phyloP scores from a whole-genome alignment of 345 rosid species.

The Rubroshorea leprosula region DNA sequence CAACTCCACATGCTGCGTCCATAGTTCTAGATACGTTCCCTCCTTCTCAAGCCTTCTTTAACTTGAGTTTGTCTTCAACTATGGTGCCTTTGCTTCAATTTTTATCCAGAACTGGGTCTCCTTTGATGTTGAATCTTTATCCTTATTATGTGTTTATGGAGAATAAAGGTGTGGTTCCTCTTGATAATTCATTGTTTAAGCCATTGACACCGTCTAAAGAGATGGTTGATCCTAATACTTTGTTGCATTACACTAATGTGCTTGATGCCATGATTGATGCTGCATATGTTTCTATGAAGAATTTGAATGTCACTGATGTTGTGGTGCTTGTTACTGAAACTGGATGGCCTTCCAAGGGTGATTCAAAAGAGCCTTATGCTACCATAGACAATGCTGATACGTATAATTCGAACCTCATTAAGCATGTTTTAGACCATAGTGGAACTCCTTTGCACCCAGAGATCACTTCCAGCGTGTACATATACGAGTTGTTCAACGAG shows the following conservation, averaged over 20 bases:
- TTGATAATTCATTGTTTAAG: constrained; percentile 79
- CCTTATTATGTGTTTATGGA: constrained; percentile 96
- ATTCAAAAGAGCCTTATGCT: constrained; percentile 81
- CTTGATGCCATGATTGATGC: constrained; percentile 96
- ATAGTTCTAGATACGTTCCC: constrained; percentile 75
- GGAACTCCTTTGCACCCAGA: constrained; percentile 93
- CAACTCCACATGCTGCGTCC: constrained; percentile 92
- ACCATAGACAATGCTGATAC: constrained; percentile 77
- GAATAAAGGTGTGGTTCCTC: constrained; percentile 92
- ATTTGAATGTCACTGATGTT: constrained; percentile 72
- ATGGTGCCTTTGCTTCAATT: constrained; percentile 74
- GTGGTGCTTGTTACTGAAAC: constrained; percentile 74
- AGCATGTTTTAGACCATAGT: constrained; percentile 67
- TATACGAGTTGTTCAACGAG: constrained; percentile 88
- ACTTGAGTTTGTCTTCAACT: constrained; percentile 67
- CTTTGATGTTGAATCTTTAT: constrained; percentile 94
- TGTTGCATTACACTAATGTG: constrained; percentile 89
- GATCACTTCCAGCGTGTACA: constrained; percentile 63
- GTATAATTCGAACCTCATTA: constrained; percentile 83
- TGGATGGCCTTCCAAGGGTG: constrained; percentile 92
- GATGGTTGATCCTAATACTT: constrained; percentile 96
- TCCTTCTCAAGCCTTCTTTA: constrained; percentile 92
- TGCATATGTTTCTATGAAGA: constrained; percentile 86
- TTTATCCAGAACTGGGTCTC: constrained; percentile 71
- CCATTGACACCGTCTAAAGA: constrained; percentile 84